Evolutionary conservation across 805 yeast species (phyloP), one percentile per base, ranked within the genome.

Genomic region (Zygoascus ofunaensis): DNA sequence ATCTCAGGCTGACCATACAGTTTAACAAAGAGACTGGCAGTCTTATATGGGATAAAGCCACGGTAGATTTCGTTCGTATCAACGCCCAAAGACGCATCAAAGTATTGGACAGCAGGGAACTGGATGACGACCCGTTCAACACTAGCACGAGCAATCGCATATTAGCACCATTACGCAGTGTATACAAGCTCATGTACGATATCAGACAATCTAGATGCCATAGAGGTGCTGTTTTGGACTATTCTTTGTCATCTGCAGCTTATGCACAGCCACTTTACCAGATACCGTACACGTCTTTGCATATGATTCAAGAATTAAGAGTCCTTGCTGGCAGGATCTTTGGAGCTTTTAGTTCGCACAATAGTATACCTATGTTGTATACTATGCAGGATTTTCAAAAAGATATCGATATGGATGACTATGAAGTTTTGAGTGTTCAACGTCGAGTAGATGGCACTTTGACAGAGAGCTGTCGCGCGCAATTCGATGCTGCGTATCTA

Each of bases 271-370:
- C 41, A 12, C 10, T 23, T 12, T 14, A 39, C 41, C 39, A 35
- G 10, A 22, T 33, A 7, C 17, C 39, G 3, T 44, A 37, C 24
- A 19, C 34, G 4, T 5, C 48, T 5, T 14, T 23, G 7, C 39
- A 42, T 15, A 26, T 60, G 33, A 32, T 51, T 21, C 51, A 49
- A 17, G 66, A 59, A 46, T 35, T 59, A 1, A 39, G 49, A 24
- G 22, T 59, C 5, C 40, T 65, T 32, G 50, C 64, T n/a, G 64
- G 66, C 39, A 66, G 66, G 42, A 40, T 58, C 23, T 47, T 63
- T 19, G 52, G 65, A 1, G 36, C 46, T n/a, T 65, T 51, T 47
- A 59, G 63, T 19, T 18, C 41, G 1, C 39, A 51, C 4, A 47
- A 62, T 7, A 44, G 52, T 2, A 45, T 67, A 2, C 55, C 59